Evolutionary conservation across 352 stramenopile genomes (phyloP).

Genomic region (Globisporangium mamillatum): DNA sequence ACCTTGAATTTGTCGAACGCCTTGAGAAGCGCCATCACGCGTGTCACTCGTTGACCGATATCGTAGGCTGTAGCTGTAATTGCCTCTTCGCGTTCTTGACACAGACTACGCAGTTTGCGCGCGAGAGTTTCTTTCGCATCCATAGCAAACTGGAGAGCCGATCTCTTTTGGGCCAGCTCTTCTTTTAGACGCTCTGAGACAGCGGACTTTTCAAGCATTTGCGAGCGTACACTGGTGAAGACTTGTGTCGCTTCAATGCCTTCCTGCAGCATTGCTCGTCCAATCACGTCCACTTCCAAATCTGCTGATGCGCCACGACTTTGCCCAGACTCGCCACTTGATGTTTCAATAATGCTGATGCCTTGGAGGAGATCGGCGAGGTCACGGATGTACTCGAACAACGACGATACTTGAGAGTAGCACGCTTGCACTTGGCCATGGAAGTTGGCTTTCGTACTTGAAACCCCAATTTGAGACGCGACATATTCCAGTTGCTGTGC

Average conservation of each 20-base stretch:
- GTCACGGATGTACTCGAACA: constrained; percentile 40
- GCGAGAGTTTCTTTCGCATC: constrained; percentile 15
- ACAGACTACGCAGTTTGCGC: constrained; percentile 16
- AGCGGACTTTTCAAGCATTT: constrained; percentile 11
- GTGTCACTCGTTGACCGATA: constrained; percentile 16
- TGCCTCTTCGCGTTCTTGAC: constrained; percentile 17
- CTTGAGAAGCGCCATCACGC: constrained; percentile 32
- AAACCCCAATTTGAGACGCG: constrained; percentile 25
- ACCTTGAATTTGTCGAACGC: constrained; percentile 46
- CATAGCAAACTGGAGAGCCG: constrained; percentile 14
- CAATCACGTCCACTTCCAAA: constrained; percentile 49
- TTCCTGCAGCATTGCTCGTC: constrained; percentile 28
- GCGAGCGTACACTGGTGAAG: constrained; percentile 8
- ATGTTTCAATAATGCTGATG: constrained; percentile 48
- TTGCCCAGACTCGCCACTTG: constrained; percentile 21
- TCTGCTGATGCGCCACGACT: constrained; percentile 15
- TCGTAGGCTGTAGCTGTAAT: constrained; percentile 15
- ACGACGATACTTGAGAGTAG: constrained; percentile 28
- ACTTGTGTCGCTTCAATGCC: constrained; percentile 16
- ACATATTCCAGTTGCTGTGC: constrained; percentile 55
- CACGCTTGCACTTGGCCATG: constrained; percentile 34
- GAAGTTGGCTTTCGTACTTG: constrained; percentile 21
- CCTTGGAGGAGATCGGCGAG: constrained; percentile 52
- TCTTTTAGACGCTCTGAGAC: background rate
- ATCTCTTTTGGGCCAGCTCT: constrained; percentile 20